A percentile compares a stretch with the other conserved stretches of the same genome.
Evolutionary conservation across 805 yeast genomes (phyloP).

Genomic region (Grigorovia yakushimaensis): DNA sequence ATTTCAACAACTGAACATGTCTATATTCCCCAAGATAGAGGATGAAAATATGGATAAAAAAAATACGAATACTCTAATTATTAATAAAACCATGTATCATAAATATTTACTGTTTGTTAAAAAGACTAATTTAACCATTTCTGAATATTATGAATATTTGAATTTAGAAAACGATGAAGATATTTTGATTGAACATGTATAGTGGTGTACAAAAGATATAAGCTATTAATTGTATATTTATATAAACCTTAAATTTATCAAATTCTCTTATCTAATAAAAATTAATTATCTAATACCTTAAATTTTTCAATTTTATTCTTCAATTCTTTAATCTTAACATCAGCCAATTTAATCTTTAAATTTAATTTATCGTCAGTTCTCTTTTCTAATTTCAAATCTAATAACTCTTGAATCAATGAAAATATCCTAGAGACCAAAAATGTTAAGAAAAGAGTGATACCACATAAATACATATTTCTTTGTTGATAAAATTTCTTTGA

Average conservation of each 20-base stretch:
- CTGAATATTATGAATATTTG: constrained; percentile 18
- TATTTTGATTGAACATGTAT: constrained; percentile 17
- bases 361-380: constrained; percentile 6
- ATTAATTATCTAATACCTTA: too few relatives aligned
- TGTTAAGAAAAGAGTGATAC: constrained; percentile 86
- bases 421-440: constrained; percentile 79
- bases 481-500: constrained; percentile 93
- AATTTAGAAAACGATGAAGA: constrained; percentile 13
- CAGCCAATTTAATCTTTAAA: constrained; percentile 36
- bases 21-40: neutral
- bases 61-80: neutral
- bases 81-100: neutral
- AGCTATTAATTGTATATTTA: too few relatives aligned
- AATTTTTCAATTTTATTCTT: constrained; percentile 57
- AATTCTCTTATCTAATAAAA: too few relatives aligned
- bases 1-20: neutral
- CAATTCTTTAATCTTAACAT: constrained; percentile 37
- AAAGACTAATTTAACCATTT: constrained; percentile 19
- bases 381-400: constrained; percentile 51
- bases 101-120: constrained; percentile 8
- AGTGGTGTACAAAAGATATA: constrained; percentile 33
- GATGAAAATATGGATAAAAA: neutral
- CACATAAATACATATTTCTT: constrained; percentile 91
- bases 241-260: constrained; percentile 51
- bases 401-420: constrained; percentile 63